Evolutionary conservation across 2,329 filamentous ascomycete genomes (phyloP).

Genomic region (Botryotinia globosa): DNA sequence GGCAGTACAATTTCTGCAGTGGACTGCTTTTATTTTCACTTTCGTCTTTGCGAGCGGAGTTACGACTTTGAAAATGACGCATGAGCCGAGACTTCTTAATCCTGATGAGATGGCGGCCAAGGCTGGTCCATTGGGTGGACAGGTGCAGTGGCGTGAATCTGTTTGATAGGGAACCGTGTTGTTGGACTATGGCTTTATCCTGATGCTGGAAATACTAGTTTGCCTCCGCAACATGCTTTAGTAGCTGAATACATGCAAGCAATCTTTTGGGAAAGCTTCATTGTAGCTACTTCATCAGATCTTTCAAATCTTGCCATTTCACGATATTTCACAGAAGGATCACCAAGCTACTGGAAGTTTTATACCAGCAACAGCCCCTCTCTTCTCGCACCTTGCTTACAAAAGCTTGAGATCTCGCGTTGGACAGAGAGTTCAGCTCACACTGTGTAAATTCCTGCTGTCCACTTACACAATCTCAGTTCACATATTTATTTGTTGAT

Average conservation of each 20-base stretch:
- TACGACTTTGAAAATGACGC: neutral
- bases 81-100: neutral
- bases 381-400: neutral
- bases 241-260: neutral
- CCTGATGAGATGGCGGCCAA: neutral
- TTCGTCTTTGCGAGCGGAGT: constrained; percentile 1
- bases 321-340: rapidly evolving
- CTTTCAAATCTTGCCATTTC: neutral
- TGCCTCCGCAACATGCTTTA: neutral
- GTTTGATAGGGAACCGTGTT: neutral
- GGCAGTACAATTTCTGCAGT: constrained; percentile 1
- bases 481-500: neutral
- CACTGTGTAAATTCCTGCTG: neutral
- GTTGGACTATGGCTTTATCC: neutral
- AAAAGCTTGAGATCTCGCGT: neutral
- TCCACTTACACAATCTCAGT: neutral
- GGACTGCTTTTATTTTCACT: constrained; percentile 10
- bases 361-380: rapidly evolving
- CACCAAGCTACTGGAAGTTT: neutral
- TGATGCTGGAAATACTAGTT: neutral
- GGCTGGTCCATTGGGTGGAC: neutral
- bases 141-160: neutral
- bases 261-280: rapidly evolving
- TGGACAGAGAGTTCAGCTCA: neutral
- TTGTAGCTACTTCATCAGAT: neutral